phyloP scores from a whole-genome alignment of 768 basidiomycete species.

The Paxillus ammoniavirescens region DNA sequence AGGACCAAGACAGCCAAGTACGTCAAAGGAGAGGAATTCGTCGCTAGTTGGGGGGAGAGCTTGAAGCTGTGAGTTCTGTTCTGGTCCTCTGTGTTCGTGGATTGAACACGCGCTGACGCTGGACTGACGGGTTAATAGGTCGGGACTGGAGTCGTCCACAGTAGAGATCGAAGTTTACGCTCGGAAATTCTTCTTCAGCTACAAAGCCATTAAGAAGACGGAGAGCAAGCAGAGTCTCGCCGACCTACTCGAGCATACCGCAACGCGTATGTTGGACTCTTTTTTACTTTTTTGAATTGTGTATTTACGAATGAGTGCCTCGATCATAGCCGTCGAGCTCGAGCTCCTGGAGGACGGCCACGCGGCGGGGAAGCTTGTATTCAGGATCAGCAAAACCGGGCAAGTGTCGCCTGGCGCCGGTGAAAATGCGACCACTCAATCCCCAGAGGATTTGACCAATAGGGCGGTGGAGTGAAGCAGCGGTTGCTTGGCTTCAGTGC shows the following conservation, averaged over 20 bases:
- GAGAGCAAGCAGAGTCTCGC: conserved; percentile 32
- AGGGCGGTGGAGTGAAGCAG: too few species aligned
- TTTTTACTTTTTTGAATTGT: neutral
- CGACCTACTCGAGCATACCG: conserved; percentile 31
- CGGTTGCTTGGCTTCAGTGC: too few species aligned
- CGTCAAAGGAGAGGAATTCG: conserved; percentile 25
- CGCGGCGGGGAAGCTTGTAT: conserved; percentile 27
- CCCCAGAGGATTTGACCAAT: neutral
- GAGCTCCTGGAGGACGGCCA: conserved; percentile 32
- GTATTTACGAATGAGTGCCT: neutral
- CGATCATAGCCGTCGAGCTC: conserved; percentile 24
- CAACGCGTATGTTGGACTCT: conserved; percentile 21
- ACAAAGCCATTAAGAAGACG: conserved; percentile 34
- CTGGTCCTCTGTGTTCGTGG: neutral
- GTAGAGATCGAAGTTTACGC: conserved; percentile 35
- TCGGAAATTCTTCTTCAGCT: conserved; percentile 30
- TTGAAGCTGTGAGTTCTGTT: conserved; percentile 22
- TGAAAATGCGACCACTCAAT: neutral
- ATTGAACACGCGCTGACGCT: too few species aligned
- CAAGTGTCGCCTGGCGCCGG: neutral
- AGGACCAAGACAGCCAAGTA: conserved; percentile 29
- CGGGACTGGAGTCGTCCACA: conserved; percentile 30
- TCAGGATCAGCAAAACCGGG: conserved; percentile 23
- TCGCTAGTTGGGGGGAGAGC: conserved; percentile 26
- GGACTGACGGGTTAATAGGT: conserved; percentile 11